Base-by-base conservation (phyloP, 1,284 basidiomycete species). In the Ganoderma multipileum region DNA sequence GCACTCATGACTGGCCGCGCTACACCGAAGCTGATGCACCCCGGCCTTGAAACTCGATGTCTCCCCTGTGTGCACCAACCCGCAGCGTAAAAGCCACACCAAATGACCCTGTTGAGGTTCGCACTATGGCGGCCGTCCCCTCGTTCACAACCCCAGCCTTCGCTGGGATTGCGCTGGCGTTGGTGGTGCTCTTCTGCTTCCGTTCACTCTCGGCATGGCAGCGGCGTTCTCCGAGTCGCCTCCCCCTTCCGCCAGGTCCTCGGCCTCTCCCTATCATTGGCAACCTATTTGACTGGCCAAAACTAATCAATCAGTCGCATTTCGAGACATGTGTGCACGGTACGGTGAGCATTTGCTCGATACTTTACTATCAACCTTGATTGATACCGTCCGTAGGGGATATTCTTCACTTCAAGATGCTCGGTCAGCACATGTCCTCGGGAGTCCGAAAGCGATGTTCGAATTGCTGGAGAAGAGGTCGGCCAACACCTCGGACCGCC, bases 221-320 rank as follows among this genome's bases (percentile, higher is more conserved):
- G 12, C 3, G 11, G 23, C 58, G 58, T 5, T 23, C 58, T 7
- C 47, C n/a, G n/a, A n/a, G 50, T 2, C n/a, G 63, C 11, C 63
- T 55, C 12, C 67, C 64, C 0, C 41, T 68, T 20, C 67, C 67
- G 20, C 67, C 67, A 1, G 67, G 67, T 8, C 67, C 67, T 12
- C 26, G 8, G 3, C 42, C 52, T 28, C 36, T 63, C 2, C 64
- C 61, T 20, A 16, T 68, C 42, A 26, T 68, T n/a, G 64, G 64
- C 1, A 68, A 65, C 38, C 1, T 68, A 38, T 23, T 63, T 12
- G 23, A 62, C 36, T 11, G 65, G 16, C 67, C 64, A 42, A 33
- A 9, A 20, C 18, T 11, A 60, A 60, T 1, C 61, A 54, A 5
- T 65, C 64, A 64, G 16, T 36, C 26, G 36, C 23, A 4, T 60